Base-by-base conservation (phyloP, 257 asterid species). In the Plantago major region DNA sequence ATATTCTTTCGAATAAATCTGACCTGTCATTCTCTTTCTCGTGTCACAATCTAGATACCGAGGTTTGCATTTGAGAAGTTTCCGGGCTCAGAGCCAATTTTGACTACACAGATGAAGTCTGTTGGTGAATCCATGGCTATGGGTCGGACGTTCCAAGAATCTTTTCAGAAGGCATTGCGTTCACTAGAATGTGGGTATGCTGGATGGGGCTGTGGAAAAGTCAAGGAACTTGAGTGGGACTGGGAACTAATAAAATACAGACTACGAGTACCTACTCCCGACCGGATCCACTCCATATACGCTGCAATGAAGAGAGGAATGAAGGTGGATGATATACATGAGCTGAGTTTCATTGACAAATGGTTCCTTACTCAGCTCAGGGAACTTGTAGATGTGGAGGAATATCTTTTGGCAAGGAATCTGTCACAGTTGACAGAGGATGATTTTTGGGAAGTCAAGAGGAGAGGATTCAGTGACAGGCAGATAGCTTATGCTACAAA, bases 41-140 rank as follows among this genome's bases (percentile, higher is more conserved):
- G 26, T 66, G 33, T 68, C 65, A 15, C 46, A 62, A 46, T 74
- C 69, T 84, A 89, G 99, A 89, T 93, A 68, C 95, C 94, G 10
- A 70, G 94, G 78, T 89, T 93, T 74, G 99, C 99, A 18, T 89
- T 89, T 71, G 97, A 93, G 87, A 93, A 89, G 54, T 89, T 93
- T 72, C 99, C 99, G 30, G 97, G 99, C 64, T 93, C 99, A 5
- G 97, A 93, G 79, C 94, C 97, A 40, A 85, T 85, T 44, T 71
- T 93, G 72, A 93, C 97, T 6, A 93, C 99, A 22, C 99, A 93
- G 71, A 89, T 93, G 99, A 93, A 93, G 74, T 93, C 99, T 46
- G 96, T 93, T 42, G 97, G 99, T 63, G 99, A 89, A 66, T 81
- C 99, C 62, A 93, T 93, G 99, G 99, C 99, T 12, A 95, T 93